Percentiles rank a stretch among this genome's conserved stretches.
Conservation (phyloP, 768 basidiomycete species). For the Lactifluus piperatus region DNA sequence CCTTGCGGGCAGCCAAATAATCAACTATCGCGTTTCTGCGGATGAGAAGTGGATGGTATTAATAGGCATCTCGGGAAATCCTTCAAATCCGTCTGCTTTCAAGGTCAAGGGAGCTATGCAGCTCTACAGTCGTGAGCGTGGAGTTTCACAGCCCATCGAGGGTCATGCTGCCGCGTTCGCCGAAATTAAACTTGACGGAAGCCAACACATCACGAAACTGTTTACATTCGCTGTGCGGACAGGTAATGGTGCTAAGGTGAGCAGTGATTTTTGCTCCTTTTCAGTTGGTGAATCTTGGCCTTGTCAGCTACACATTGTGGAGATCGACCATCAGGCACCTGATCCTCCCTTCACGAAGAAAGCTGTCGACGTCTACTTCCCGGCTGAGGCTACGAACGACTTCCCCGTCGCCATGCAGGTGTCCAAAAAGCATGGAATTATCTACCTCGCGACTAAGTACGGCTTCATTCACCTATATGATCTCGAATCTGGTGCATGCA, state of each 20-base stretch:
- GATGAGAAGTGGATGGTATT: constrained; percentile 98
- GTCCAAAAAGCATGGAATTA: constrained; percentile 91
- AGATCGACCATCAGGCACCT: constrained; percentile 92
- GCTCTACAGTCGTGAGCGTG: constrained; percentile 85
- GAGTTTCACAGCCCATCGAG: constrained; percentile 95
- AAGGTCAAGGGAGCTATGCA: constrained; percentile 99
- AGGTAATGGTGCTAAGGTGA: constrained; percentile 94
- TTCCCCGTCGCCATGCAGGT: constrained; percentile 99
- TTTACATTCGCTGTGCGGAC: constrained; percentile 95
- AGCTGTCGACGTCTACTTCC: constrained; percentile 98
- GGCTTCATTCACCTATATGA: constrained; percentile 99
- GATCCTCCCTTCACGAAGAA: constrained; percentile 95
- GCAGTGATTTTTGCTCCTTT: constrained; percentile 21
- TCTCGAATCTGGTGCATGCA: constrained; percentile 91
- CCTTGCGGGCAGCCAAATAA: constrained; percentile 92
- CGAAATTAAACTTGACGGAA: constrained; percentile 83
- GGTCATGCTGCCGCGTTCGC: constrained; percentile 97
- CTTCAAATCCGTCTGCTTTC: constrained; percentile 91
- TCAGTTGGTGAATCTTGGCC: background rate
- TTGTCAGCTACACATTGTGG: constrained; percentile 87
- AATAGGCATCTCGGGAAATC: constrained; percentile 88
- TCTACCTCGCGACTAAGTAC: constrained; percentile 97
- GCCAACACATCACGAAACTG: constrained; percentile 76
- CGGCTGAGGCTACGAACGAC: constrained; percentile 94
- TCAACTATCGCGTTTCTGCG: constrained; percentile 88